Evolutionary conservation across 1,284 basidiomycete genomes (phyloP).

Genomic region (Cutaneotrichosporon arboriforme): DNA sequence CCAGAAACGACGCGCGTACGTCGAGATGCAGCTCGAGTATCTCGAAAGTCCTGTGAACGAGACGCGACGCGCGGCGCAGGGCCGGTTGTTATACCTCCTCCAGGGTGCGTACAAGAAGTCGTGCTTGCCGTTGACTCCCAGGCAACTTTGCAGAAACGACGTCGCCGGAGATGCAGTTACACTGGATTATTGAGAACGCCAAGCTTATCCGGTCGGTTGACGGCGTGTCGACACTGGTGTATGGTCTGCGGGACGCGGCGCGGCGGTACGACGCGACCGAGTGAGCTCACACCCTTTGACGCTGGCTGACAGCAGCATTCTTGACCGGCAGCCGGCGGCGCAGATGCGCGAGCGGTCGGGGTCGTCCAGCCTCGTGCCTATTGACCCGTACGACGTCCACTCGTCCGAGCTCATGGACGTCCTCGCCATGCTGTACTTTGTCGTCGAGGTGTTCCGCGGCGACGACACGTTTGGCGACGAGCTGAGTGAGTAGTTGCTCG

Average conservation of each 20-base stretch:
- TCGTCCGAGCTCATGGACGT: slow-evolving; percentile 86
- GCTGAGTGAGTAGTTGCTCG: slow-evolving; percentile 67
- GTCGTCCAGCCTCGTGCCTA: slow-evolving; percentile 16
- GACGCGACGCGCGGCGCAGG: slow-evolving; percentile 77
- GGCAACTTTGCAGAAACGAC: slow-evolving; percentile 87
- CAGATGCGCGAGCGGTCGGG: slow-evolving; percentile 14
- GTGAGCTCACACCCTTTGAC: slow-evolving; percentile 17
- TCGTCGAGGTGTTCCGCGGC: slow-evolving; percentile 84
- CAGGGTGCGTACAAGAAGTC: slow-evolving; percentile 65
- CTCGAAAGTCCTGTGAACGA: slow-evolving; percentile 80
- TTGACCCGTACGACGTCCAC: slow-evolving; percentile 36
- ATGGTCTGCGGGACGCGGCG: slow-evolving; percentile 83
- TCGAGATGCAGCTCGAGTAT: slow-evolving; percentile 73
- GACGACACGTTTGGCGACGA: slow-evolving; percentile 92
- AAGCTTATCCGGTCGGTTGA: slow-evolving; percentile 77
- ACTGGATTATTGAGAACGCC: slow-evolving; percentile 93
- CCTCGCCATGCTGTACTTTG: slow-evolving; percentile 85
- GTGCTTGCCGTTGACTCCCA: slow-evolving; percentile 43
- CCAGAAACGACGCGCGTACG: slow-evolving; percentile 58
- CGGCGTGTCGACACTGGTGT: slow-evolving; percentile 74
- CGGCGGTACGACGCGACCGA: slow-evolving; percentile 61
- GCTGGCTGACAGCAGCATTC: slow-evolving; percentile 3
- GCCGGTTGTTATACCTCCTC: slow-evolving; percentile 77
- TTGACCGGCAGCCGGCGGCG: slow-evolving; percentile 2
- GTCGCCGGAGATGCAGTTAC: slow-evolving; percentile 86